Conservation (phyloP, 2,329 filamentous ascomycete species). For the Aspergillus floridensis region DNA sequence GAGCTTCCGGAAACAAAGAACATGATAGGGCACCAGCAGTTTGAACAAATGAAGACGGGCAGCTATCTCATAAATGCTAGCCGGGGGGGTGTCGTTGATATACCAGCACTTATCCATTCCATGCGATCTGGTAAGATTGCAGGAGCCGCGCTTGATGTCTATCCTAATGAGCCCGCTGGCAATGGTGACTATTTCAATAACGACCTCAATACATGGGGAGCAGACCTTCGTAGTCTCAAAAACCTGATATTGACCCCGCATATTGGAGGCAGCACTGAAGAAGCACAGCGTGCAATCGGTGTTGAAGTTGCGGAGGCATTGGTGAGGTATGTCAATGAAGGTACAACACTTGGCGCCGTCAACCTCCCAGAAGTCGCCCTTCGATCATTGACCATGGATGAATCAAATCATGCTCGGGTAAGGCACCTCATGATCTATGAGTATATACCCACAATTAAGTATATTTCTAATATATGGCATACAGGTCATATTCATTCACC, state of each 20-base stretch:
- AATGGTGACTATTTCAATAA: constrained; percentile 95
- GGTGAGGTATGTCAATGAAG: constrained; percentile 93
- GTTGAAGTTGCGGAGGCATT: constrained; percentile 86
- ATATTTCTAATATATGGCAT: not conserved
- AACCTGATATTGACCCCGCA: constrained; percentile 96
- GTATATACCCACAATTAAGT: not conserved
- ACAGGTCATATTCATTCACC: constrained; percentile 89
- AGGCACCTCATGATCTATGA: constrained; percentile 21
- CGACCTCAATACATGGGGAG: constrained; percentile 76
- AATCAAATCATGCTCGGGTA: constrained; percentile 82
- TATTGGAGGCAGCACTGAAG: constrained; percentile 96
- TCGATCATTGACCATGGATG: constrained; percentile 83
- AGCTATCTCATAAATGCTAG: constrained; percentile 96
- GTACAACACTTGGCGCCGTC: constrained; percentile 84
- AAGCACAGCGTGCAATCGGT: constrained; percentile 94
- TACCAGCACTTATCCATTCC: constrained; percentile 83
- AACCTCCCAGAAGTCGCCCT: constrained; percentile 95
- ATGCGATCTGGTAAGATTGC: constrained; percentile 84
- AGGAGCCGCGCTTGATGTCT: constrained; percentile 94
- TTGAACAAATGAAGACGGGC: constrained; percentile 87
- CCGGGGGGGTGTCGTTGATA: constrained; percentile 90
- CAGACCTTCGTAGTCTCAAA: constrained; percentile 78
- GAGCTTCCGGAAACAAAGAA: constrained; percentile 89
- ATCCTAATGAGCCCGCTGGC: constrained; percentile 85
- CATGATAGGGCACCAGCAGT: constrained; percentile 77